Conservation (phyloP, 352 stramenopile genomes). For the Phytophthora tubulina region DNA sequence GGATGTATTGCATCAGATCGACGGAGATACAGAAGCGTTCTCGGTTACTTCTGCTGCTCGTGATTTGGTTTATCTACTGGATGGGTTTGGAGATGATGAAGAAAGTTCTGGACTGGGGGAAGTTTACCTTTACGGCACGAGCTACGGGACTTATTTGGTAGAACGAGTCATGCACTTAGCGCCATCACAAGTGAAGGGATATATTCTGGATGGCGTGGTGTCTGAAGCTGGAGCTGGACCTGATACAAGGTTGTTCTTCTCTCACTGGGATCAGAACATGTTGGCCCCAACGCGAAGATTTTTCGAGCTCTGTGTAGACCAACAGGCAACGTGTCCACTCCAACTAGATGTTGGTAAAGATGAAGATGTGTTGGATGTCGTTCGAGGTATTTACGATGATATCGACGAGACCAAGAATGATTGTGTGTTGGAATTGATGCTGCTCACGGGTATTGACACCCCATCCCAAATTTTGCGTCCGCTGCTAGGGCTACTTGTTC, state of each 20-base stretch:
- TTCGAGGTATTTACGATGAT: slow-evolving; percentile 44
- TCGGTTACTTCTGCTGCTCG: slow-evolving; percentile 60
- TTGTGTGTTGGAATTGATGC: slow-evolving; percentile 27
- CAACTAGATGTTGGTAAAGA: slow-evolving; percentile 14
- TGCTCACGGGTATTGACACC: neutral
- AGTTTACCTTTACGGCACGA: slow-evolving; percentile 61
- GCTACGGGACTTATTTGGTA: slow-evolving; percentile 67
- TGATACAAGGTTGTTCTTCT: slow-evolving; percentile 35
- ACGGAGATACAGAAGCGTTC: slow-evolving; percentile 39
- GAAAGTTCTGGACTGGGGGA: slow-evolving; percentile 23
- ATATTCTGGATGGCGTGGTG: slow-evolving; percentile 60
- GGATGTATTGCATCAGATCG: slow-evolving; percentile 39
- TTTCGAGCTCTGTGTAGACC: slow-evolving; percentile 34
- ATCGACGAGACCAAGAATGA: slow-evolving; percentile 41
- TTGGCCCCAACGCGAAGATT: slow-evolving; percentile 34
- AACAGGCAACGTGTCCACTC: slow-evolving; percentile 39
- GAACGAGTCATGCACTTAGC: slow-evolving; percentile 64
- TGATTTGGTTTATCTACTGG: slow-evolving; percentile 42
- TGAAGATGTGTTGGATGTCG: slow-evolving; percentile 35
- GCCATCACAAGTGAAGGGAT: slow-evolving; percentile 48
- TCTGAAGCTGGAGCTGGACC: slow-evolving; percentile 38
- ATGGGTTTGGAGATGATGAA: slow-evolving; percentile 25
- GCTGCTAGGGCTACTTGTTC: slow-evolving; percentile 44
- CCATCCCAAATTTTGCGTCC: slow-evolving; percentile 43
- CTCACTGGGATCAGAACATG: slow-evolving; percentile 51